phyloP scores from a whole-genome alignment of 2,329 filamentous ascomycete genomes.

The Aspergillus ustus region DNA sequence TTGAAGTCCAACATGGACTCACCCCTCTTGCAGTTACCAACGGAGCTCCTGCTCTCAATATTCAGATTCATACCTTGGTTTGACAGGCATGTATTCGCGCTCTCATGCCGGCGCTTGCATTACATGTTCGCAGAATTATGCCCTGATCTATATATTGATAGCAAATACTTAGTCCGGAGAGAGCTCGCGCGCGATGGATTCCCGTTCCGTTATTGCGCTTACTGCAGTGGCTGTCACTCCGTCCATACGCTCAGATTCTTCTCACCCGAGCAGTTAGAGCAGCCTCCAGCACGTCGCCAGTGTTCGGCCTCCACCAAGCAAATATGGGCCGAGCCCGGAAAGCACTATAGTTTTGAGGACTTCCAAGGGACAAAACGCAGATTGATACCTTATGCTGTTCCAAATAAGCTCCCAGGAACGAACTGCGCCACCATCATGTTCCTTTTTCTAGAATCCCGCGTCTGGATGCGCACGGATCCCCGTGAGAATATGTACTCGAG shows the following conservation, averaged over 20 bases:
- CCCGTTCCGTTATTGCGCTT: neutral
- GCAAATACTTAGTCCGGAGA: neutral
- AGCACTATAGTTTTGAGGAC: conserved; percentile 3
- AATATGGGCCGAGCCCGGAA: neutral
- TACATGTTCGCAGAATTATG: neutral
- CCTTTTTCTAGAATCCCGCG: neutral
- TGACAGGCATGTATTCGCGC: conserved; percentile 1
- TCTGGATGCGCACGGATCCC: neutral
- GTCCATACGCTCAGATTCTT: conserved; percentile 7
- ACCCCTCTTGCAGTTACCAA: neutral
- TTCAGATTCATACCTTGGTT: neutral
- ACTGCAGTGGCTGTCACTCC: conserved; percentile 8
- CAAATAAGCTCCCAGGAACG: neutral
- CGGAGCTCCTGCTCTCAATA: conserved; percentile 11
- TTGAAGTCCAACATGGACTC: neutral
- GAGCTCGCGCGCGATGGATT: conserved; percentile 11
- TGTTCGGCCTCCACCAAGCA: neutral
- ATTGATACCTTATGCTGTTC: neutral
- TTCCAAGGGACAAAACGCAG: neutral
- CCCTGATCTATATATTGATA: neutral
- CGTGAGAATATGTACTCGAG: neutral
- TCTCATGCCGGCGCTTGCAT: conserved; percentile 1
- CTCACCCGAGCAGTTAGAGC: neutral
- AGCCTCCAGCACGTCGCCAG: neutral
- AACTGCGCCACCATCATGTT: neutral